phyloP scores from a whole-genome alignment of 352 stramenopile genomes.

The Globisporangium cederbergense region DNA sequence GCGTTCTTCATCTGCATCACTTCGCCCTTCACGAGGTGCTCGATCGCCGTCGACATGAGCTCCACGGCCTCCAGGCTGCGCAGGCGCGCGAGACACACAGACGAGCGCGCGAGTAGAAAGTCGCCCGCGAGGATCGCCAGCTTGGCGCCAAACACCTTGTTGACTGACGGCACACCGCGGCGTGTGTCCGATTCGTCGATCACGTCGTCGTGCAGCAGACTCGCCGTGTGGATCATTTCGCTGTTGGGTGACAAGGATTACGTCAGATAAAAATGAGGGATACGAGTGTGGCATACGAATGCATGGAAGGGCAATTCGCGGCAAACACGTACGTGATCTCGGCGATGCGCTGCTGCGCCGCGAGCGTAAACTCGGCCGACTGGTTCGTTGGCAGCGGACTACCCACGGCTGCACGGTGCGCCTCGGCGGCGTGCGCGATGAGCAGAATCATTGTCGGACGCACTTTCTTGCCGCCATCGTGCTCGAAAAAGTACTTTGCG shows the following conservation, averaged over 20 bases:
- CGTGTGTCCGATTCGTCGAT: conserved; percentile 97
- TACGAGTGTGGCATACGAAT: neutral
- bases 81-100: conserved; percentile 92
- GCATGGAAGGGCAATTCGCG: neutral
- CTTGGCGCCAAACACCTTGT: conserved; percentile 98
- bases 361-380: conserved; percentile 70
- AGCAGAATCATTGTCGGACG: conserved; percentile 97
- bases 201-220: conserved; percentile 98
- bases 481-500: conserved; percentile 94
- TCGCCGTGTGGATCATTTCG: conserved; percentile 99
- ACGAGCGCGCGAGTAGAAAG: conserved; percentile 96
- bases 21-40: conserved; percentile 98
- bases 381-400: conserved; percentile 44
- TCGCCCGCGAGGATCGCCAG: conserved; percentile 97
- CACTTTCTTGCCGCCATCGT: conserved; percentile 97
- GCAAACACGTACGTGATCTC: conserved; percentile 73
- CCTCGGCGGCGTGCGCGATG: conserved; percentile 89
- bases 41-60: conserved; percentile 97
- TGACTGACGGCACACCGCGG: conserved; percentile 91
- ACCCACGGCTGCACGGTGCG: conserved; percentile 48
- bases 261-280: neutral
- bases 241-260: conserved; percentile 27
- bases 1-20: conserved; percentile 98
- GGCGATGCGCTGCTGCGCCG: conserved; percentile 71
- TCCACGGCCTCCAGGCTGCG: conserved; percentile 95